phyloP scores from a whole-genome alignment of 768 basidiomycete species.

The Russula earlei region DNA sequence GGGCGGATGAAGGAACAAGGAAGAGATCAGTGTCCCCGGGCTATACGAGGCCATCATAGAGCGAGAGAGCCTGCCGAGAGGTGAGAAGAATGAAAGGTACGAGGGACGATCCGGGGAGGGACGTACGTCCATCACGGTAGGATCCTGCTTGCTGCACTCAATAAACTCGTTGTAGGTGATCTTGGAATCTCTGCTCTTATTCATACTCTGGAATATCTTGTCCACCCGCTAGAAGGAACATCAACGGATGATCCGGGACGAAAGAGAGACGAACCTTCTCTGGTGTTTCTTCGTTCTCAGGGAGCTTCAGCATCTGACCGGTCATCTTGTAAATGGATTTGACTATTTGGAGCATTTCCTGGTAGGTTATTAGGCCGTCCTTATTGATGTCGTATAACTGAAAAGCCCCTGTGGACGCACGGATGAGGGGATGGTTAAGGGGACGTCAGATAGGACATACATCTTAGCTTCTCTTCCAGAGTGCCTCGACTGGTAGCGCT shows the following conservation, averaged over 20 bases:
- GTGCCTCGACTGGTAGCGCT: constrained; percentile 89
- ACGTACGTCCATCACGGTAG: constrained; percentile 92
- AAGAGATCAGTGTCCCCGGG: not conserved
- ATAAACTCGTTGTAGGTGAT: constrained; percentile 96
- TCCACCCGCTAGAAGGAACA: constrained; percentile 68
- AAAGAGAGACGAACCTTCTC: constrained; percentile 60
- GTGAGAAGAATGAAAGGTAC: constrained; percentile 11
- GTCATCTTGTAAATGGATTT: constrained; percentile 99
- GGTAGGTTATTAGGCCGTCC: constrained; percentile 95
- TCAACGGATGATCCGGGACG: constrained; percentile 2
- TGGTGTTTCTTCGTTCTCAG: constrained; percentile 98
- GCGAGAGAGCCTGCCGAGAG: constrained; percentile 64
- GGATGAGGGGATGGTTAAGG: not conserved
- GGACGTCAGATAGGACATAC: constrained; percentile 38
- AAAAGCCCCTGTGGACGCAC: constrained; percentile 77
- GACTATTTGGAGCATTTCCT: constrained; percentile 99
- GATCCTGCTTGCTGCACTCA: constrained; percentile 97
- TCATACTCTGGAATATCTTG: constrained; percentile 98
- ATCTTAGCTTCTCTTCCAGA: constrained; percentile 96
- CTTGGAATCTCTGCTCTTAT: constrained; percentile 86
- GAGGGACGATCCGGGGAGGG: not conserved
- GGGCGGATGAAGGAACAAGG: not conserved
- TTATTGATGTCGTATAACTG: constrained; percentile 98
- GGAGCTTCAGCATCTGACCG: constrained; percentile 96
- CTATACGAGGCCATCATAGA: constrained; percentile 90